Percentiles rank a stretch among this genome's conserved stretches.
phyloP scores from a whole-genome alignment of 2,329 filamentous ascomycete species.

The Ophiostoma pallidulum region DNA sequence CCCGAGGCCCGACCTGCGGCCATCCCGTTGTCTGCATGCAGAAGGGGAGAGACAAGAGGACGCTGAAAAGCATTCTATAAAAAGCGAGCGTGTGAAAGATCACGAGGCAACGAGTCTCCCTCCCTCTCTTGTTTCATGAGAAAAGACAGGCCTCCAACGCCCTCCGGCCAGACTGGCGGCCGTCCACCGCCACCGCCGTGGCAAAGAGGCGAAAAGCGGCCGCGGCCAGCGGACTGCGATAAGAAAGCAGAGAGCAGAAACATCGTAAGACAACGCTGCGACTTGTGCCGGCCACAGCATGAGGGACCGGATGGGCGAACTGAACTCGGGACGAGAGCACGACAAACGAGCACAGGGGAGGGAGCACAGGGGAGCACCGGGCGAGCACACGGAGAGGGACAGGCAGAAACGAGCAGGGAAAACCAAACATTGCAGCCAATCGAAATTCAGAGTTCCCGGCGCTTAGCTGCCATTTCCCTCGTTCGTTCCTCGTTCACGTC shows the following conservation, averaged over 20 bases:
- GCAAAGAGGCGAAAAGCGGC: slow-evolving; percentile 9
- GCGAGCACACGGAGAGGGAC: background rate
- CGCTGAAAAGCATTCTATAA: too few relatives aligned
- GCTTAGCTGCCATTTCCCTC: slow-evolving; percentile 8
- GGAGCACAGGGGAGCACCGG: too few relatives aligned
- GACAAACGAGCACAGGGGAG: too few relatives aligned
- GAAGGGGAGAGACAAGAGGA: background rate
- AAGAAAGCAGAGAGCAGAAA: background rate
- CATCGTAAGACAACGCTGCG: background rate
- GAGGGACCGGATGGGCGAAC: background rate
- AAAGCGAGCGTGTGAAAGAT: too few relatives aligned
- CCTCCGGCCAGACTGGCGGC: too few relatives aligned
- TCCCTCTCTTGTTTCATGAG: too few relatives aligned
- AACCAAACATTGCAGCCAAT: slow-evolving; percentile 3
- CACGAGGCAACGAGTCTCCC: too few relatives aligned
- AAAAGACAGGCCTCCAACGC: too few relatives aligned
- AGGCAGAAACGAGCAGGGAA: background rate
- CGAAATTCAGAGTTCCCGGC: slow-evolving; percentile 9
- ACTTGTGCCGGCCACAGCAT: background rate
- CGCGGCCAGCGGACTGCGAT: background rate
- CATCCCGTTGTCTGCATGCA: background rate
- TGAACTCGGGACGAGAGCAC: background rate
- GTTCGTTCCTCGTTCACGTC: too few relatives aligned
- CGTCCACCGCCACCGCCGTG: background rate
- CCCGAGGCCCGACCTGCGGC: slow-evolving; percentile 1